These are phyloP conservation scores for Bipolaris cookei DNA, from an alignment of 2,329 filamentous ascomycete genomes.

Conservation along the genomic window DNA sequence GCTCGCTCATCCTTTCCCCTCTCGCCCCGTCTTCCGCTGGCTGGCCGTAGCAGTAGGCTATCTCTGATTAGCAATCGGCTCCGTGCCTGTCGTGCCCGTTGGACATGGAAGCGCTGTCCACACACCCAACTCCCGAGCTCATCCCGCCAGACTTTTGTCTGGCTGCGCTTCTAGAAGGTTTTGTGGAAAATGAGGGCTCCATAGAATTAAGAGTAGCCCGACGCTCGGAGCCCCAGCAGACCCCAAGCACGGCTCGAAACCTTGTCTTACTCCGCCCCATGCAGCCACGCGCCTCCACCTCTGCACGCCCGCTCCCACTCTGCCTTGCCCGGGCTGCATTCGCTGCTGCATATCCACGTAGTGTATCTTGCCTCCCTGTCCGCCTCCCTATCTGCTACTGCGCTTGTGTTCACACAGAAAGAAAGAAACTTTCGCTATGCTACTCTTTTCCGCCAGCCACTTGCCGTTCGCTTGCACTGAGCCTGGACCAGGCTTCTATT, in stretches of 20 bases:
- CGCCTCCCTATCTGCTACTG: constrained; percentile 12
- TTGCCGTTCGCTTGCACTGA: constrained; percentile 9
- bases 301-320: background rate
- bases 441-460: constrained; percentile 9
- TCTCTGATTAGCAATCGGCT: constrained; percentile 1
- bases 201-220: constrained; percentile 22
- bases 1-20: background rate
- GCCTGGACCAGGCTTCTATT: constrained; percentile 20
- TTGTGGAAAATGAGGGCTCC: constrained; percentile 43
- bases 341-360: constrained; percentile 15
- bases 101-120: constrained; percentile 32
- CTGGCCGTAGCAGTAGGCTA: background rate
- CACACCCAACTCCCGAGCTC: constrained; percentile 32
- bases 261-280: constrained; percentile 14
- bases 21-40: background rate
- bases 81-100: constrained; percentile 33
- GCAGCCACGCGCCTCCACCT: constrained; percentile 12
- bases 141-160: constrained; percentile 35
- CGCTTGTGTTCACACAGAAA: background rate
- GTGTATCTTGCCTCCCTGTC: constrained; percentile 14
- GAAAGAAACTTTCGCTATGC: constrained; percentile 15
- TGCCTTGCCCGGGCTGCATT: constrained; percentile 3
- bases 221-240: constrained; percentile 28
- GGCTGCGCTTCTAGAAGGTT: constrained; percentile 49
- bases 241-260: constrained; percentile 34